A percentile compares a stretch with the other conserved stretches of the same genome.
Conservation (phyloP, 139 green algal genomes). For the Volvox reticuliferus region DNA sequence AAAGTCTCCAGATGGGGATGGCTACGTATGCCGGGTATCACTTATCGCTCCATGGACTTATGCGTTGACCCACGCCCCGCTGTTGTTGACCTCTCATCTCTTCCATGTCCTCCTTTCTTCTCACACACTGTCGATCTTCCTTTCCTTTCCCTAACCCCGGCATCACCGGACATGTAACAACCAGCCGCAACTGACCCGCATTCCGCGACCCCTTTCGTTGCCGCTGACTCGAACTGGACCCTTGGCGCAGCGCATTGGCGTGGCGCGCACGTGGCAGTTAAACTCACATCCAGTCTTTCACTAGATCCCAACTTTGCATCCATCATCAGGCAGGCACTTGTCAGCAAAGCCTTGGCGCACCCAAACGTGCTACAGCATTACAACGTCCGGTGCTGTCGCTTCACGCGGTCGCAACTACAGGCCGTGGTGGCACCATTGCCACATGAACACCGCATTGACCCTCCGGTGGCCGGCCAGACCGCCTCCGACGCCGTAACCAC, state of each 20-base stretch:
- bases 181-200: too few relatives aligned
- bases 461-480: background rate
- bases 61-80: too few relatives aligned
- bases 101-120: too few relatives aligned
- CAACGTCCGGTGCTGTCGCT: constrained; percentile 16
- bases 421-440: background rate
- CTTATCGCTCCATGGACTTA: too few relatives aligned
- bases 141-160: too few relatives aligned
- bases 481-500: background rate
- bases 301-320: background rate
- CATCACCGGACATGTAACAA: too few relatives aligned
- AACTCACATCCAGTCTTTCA: background rate
- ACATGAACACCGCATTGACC: background rate
- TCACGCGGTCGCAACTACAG: background rate
- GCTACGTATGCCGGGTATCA: too few relatives aligned
- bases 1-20: too few relatives aligned
- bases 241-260: constrained; percentile 21
- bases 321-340: constrained; percentile 22
- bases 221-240: too few relatives aligned
- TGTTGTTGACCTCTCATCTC: too few relatives aligned
- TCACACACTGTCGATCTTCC: too few relatives aligned
- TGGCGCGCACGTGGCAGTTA: constrained; percentile 9
- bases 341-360: constrained; percentile 24
- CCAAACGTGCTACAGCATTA: constrained; percentile 37
- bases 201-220: too few relatives aligned